Evolutionary conservation across 805 yeast species (phyloP), one percentile per base, ranked within the genome.

Genomic region (Metschnikowia hibisci): DNA sequence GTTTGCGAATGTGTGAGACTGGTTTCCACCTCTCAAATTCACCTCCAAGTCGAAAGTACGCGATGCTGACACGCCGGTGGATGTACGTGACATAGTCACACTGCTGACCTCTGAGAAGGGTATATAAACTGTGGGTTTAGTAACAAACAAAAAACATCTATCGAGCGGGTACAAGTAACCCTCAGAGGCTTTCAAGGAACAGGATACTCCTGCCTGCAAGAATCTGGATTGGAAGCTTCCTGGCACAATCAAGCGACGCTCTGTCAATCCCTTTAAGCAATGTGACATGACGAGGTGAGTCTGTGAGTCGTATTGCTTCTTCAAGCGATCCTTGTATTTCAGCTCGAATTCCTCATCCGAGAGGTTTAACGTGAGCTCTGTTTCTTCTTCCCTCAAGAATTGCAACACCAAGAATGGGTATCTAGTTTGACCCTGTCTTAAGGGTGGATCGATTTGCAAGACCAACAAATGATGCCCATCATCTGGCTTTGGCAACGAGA

Each of bases 371-470:
- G 88, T 96, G 30, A 91, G 82, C 63, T 89, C 96, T 38, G 87
- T 78, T 59, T 87, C 96, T 64, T 93, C 99, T 51, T 89, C 96
- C 42, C 82, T 80, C 47, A 84, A 78, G 59, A 93, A 87, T 67
- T 93, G 99, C 62, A 91, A 67, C 11, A 89, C 91, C 60, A 93
- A 71, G 62, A 87, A 93, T 32, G 96, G 95, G 58, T 93, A 91
- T 47, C 96, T 80, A 0, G 99, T 93, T 68, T 93, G 98, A 43
- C 99, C 99, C 68, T 93, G 99, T 63, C 98, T 82, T 51, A 93
- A 72, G 2, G 99, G 99, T 20, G 99, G 99, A 54, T 91, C 97
- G 35, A 93, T 84, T 58, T 95, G 96, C 47, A 91, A 69, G 6
- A 93, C 83, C 60, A 93, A 73, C 52, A 90, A 71, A 62, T 91